Percentiles rank a stretch among this genome's conserved stretches.
Evolutionary conservation across 2,329 filamentous ascomycete species (phyloP).

Genomic region (Colletotrichum sp.): DNA sequence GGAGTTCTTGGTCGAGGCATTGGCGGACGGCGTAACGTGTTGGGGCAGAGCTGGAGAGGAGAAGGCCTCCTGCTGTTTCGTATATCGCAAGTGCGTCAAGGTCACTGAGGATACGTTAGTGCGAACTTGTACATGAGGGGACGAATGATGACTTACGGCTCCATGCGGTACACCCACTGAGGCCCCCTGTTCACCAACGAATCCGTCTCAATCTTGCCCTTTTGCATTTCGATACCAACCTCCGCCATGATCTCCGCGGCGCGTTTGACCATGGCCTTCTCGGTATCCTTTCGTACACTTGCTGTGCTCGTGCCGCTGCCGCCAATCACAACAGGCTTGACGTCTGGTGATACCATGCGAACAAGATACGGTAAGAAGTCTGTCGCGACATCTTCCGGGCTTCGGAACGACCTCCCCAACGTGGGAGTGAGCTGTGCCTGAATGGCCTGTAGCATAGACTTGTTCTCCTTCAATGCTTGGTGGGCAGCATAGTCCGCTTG

Average conservation of each 20-base stretch:
- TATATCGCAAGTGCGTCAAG: constrained; percentile 83
- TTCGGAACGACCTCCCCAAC: constrained; percentile 79
- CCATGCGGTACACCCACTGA: constrained; percentile 90
- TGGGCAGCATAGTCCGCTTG: constrained; percentile 81
- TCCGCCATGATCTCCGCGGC: constrained; percentile 85
- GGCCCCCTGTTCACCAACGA: constrained; percentile 62
- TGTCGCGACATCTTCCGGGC: constrained; percentile 75
- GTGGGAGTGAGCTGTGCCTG: constrained; percentile 75
- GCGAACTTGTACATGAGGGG: neutral
- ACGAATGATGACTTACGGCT: constrained; percentile 69
- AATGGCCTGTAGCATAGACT: constrained; percentile 73
- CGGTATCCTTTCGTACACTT: constrained; percentile 85
- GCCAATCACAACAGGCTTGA: constrained; percentile 89
- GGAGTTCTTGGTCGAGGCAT: constrained; percentile 89
- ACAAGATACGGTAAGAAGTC: constrained; percentile 87
- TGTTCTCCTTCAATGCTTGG: constrained; percentile 82
- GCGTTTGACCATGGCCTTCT: constrained; percentile 80
- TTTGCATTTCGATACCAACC: constrained; percentile 81
- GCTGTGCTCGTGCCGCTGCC: constrained; percentile 73
- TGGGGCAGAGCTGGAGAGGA: constrained; percentile 66
- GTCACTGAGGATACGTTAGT: constrained; percentile 44
- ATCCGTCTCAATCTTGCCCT: constrained; percentile 77
- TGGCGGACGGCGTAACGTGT: constrained; percentile 93
- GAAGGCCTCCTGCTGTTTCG: constrained; percentile 65
- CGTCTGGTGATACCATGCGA: constrained; percentile 83